A percentile compares a stretch with the other conserved stretches of the same genome.
phyloP scores from a whole-genome alignment of 495 filamentous ascomycete species.

The Pseudomonodictys pantanalensis region DNA sequence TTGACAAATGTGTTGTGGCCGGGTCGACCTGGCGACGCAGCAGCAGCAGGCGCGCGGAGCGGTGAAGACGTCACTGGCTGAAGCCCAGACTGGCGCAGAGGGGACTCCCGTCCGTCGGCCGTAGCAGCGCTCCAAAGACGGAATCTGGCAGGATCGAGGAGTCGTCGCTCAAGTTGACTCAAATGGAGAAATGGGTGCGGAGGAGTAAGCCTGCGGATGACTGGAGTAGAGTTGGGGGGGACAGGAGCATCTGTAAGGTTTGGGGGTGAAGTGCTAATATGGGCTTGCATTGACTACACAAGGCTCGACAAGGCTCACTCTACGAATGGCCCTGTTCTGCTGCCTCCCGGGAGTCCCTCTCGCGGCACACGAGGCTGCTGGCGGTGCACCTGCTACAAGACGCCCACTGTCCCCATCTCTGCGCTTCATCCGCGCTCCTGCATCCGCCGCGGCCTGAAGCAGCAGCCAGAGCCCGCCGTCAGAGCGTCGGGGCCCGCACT shows the following conservation, averaged over 20 bases:
- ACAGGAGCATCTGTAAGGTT: too few species aligned
- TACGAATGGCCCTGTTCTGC: neutral
- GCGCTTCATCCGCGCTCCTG: neutral
- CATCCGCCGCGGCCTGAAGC: neutral
- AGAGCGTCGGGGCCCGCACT: neutral
- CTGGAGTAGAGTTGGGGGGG: too few species aligned
- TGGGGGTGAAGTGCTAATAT: neutral
- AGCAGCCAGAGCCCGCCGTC: neutral
- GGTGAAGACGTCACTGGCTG: neutral
- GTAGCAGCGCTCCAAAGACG: neutral
- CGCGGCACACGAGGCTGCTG: neutral
- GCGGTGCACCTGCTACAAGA: neutral
- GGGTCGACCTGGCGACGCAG: neutral
- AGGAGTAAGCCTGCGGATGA: neutral
- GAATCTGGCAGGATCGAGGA: neutral
- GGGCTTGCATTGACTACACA: neutral
- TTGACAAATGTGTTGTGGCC: neutral
- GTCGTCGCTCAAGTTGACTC: neutral
- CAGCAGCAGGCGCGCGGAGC: neutral
- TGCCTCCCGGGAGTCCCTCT: neutral
- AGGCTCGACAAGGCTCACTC: neutral
- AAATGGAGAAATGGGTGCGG: neutral
- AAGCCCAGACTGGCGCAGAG: neutral
- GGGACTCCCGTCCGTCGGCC: neutral
- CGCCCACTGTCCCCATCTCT: neutral